A percentile compares a stretch with the other conserved stretches of the same genome.
These are phyloP conservation scores for Aquilaria malaccensis DNA, from an alignment of 345 rosid species.

Conservation along the genomic window DNA sequence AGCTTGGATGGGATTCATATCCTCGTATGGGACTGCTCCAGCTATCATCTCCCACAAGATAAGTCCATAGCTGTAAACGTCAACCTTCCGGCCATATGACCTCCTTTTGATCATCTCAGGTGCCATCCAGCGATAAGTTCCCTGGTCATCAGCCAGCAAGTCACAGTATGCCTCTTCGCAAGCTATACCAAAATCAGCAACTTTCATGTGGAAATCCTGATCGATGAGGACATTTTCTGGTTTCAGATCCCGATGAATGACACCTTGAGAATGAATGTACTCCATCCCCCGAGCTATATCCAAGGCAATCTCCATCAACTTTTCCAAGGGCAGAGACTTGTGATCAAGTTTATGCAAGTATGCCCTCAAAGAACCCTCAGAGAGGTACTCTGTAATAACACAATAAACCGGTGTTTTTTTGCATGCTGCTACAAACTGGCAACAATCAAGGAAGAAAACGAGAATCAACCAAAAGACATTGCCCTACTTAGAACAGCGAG, in stretches of 20 bases:
- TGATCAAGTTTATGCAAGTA: constrained; percentile 64
- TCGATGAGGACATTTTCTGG: constrained; percentile 76
- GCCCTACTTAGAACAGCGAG: not conserved
- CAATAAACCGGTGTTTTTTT: constrained; percentile 45
- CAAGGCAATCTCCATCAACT: constrained; percentile 43
- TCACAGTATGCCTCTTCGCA: constrained; percentile 66
- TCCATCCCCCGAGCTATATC: constrained; percentile 87
- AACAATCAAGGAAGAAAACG: constrained; percentile 2
- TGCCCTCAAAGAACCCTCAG: constrained; percentile 65
- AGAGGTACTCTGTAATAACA: constrained; percentile 49
- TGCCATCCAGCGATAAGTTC: constrained; percentile 94
- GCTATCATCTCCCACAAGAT: constrained; percentile 87
- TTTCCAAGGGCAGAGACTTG: constrained; percentile 45
- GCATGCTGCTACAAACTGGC: constrained; percentile 51
- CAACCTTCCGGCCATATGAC: constrained; percentile 58
- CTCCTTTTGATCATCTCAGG: constrained; percentile 72
- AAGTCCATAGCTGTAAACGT: constrained; percentile 78
- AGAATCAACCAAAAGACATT: not conserved
- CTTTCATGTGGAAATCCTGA: constrained; percentile 49
- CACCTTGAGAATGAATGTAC: constrained; percentile 63
- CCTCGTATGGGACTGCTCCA: constrained; percentile 70
- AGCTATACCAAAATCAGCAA: constrained; percentile 93
- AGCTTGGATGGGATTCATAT: constrained; percentile 72
- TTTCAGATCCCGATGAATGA: constrained; percentile 86
- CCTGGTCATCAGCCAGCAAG: constrained; percentile 54